Conservation (phyloP, 176 grass and related monocot species). For the Carex cristatella region DNA sequence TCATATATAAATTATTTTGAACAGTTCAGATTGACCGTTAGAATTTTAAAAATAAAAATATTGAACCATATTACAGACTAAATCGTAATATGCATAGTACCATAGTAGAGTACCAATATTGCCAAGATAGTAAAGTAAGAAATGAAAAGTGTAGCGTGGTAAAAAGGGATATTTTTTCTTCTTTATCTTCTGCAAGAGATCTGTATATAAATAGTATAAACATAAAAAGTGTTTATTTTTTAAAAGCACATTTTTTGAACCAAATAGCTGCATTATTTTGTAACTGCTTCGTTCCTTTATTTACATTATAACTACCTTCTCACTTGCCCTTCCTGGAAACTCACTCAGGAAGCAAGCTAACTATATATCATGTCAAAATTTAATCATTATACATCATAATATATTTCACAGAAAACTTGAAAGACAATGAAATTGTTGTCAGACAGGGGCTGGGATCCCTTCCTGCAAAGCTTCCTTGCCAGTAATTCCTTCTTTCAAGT, state of each 20-base stretch:
- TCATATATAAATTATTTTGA: no score
- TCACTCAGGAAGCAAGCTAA: neutral
- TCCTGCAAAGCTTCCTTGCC: conserved; percentile 80
- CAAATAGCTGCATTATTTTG: neutral
- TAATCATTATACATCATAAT: neutral
- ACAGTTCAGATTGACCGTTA: no score
- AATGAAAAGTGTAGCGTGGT: neutral
- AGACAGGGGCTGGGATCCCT: conserved; percentile 48
- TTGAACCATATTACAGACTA: no score
- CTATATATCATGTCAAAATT: conserved; percentile 19
- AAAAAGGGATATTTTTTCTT: neutral
- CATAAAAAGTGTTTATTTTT: neutral
- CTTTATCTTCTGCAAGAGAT: neutral
- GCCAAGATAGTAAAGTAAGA: neutral
- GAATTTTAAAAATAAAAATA: no score
- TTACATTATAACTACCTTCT: neutral
- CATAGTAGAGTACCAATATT: neutral
- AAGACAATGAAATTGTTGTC: conserved; percentile 23
- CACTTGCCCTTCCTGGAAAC: neutral
- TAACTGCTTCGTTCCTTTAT: neutral
- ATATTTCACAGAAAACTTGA: conserved; percentile 2
- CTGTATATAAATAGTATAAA: conserved; percentile 5
- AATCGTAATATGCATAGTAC: no score
- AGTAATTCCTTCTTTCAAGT: conserved; percentile 69
- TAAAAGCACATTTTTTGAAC: neutral